Conservation (phyloP, 352 stramenopile species). For the Globisporangium canariense region DNA sequence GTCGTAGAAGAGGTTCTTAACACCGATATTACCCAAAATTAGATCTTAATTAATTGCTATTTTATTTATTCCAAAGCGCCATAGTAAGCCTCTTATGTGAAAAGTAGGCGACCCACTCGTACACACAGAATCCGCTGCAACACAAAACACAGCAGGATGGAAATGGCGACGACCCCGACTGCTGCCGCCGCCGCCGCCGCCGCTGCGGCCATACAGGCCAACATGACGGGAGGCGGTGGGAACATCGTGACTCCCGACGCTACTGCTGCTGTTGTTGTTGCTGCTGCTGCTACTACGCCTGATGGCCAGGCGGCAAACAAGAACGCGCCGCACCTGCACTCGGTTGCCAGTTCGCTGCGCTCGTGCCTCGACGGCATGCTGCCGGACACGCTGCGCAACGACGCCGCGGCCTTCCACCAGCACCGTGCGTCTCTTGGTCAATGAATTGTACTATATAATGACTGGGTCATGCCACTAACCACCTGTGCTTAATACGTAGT, state of each 20-base stretch:
- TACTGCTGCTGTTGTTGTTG: no score
- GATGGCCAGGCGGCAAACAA: constrained; percentile 28
- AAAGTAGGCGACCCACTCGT: no score
- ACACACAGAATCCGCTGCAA: not conserved
- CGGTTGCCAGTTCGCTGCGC: constrained; percentile 74
- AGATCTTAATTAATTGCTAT: no score
- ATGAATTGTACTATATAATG: not conserved
- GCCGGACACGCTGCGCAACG: constrained; percentile 80
- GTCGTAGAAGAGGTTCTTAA: no score
- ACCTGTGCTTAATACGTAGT: constrained; percentile 31
- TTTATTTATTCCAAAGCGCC: no score
- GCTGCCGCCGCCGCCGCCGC: not conserved
- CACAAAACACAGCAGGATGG: not conserved
- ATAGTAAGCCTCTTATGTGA: no score
- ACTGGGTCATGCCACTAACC: constrained; percentile 1
- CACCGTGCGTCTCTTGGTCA: constrained; percentile 42
- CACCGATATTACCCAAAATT: no score
- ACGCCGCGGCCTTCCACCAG: constrained; percentile 63
- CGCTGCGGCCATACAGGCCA: not conserved
- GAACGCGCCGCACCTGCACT: constrained; percentile 78
- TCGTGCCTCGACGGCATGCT: constrained; percentile 85
- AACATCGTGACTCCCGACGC: no score
- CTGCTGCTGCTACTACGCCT: not conserved
- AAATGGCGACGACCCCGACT: constrained; percentile 6
- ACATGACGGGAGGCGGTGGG: not conserved